Evolutionary conservation across 495 filamentous ascomycete species (phyloP), one percentile per base, ranked within the genome.

Genomic region (Tuber indicum): DNA sequence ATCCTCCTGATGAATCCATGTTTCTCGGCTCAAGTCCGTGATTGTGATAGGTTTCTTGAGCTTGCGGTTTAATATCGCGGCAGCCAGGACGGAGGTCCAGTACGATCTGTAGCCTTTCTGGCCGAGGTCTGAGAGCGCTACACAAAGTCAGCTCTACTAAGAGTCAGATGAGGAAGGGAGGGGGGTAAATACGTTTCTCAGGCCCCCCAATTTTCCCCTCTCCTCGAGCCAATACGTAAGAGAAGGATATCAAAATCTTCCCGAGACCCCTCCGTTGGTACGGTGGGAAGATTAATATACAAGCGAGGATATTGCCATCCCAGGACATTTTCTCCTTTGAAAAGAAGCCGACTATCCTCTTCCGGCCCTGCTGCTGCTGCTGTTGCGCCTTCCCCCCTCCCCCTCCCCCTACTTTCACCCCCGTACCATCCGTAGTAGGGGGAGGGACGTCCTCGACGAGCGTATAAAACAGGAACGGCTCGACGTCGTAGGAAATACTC

Each of bases 271-370:
- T 93, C 73, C 91, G 89, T 84, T 98, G 96, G 89, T 94, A 98
- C 1, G 96, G 96, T 3, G 96, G 96, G 83, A 99, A 98, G 17
- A 99, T 89, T 41, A 98, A 87, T 76, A 99, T 99, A 83, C 96
- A 99, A 5, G 96, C 96, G 0, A 99, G 89, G 79, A 98, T 99
- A 84, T 98, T 98, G 81, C 96, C 93, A 82, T 99, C 96, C 96
- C 96, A 99, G 6, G 93, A 96, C 85, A 97, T 91, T 82, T 98
- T 98, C 86, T 99, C 96, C 83, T 98, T 98, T 39, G 92, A 95
- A 88, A 97, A 99, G 88, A 97, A 99, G 73, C 96, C 96, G 12
- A 97, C 89, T 45, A 98, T 91, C 72, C 90, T 89, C 17, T 70
- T 73, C 21, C 75, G 41, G 23, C 70, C 36, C 19, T 74, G 43